Conservation (phyloP, 331 rosid genomes). For the Dryas integrifolia region DNA sequence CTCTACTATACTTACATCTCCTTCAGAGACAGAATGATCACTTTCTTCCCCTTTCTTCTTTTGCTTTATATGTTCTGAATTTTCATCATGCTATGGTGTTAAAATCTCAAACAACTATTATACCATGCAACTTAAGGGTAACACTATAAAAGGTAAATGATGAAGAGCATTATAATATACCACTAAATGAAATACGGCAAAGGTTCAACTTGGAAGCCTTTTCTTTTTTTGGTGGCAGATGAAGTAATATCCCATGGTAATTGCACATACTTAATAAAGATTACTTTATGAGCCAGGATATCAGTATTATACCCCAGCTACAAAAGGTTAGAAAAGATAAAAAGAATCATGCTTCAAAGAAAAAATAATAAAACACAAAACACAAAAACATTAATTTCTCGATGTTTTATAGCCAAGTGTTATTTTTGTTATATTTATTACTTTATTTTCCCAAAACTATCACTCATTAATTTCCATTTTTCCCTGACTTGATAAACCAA, state of each 20-base stretch:
- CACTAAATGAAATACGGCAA: not conserved
- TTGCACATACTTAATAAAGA: not conserved
- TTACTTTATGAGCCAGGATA: slow-evolving; percentile 3
- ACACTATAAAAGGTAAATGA: slow-evolving; percentile 13
- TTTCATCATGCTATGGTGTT: slow-evolving; percentile 22
- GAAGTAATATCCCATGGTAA: slow-evolving; percentile 1
- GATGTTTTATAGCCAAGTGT: not conserved
- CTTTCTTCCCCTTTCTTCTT: slow-evolving; percentile 29
- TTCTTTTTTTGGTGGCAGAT: slow-evolving; percentile 11
- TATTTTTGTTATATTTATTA: not conserved
- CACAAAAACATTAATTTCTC: not conserved
- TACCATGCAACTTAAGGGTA: slow-evolving; percentile 7
- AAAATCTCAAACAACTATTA: slow-evolving; percentile 18
- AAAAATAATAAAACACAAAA: not conserved
- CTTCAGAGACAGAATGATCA: slow-evolving; percentile 29
- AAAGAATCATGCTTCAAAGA: not conserved
- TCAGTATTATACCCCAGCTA: slow-evolving; percentile 1
- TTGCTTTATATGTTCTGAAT: slow-evolving; percentile 30
- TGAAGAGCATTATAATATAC: slow-evolving; percentile 7
- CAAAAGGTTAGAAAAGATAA: not conserved
- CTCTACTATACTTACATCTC: slow-evolving; percentile 19
- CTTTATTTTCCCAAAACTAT: not conserved
- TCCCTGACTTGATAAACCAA: too few relatives aligned
- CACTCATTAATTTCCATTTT: too few relatives aligned
- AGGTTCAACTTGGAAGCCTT: not conserved